Evolutionary conservation across 2,329 filamentous ascomycete genomes (phyloP).

Genomic region (Calonectria fujianensis): DNA sequence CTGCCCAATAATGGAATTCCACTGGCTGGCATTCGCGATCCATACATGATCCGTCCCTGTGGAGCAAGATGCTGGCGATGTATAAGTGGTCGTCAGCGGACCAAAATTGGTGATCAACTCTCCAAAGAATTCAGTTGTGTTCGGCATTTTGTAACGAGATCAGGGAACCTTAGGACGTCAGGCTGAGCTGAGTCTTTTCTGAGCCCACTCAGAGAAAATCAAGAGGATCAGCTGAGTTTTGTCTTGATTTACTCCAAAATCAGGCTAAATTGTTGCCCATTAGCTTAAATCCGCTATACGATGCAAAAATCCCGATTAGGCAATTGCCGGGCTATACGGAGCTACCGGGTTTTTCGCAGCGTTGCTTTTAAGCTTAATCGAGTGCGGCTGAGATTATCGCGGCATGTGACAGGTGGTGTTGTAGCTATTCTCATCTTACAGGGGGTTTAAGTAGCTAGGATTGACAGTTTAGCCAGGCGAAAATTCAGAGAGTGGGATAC

Average conservation of each 20-base stretch:
- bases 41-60: slow-evolving; percentile 36
- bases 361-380: background rate
- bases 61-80: slow-evolving; percentile 51
- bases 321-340: background rate
- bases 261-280: background rate
- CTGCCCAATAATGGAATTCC: slow-evolving; percentile 12
- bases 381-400: background rate
- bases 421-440: background rate
- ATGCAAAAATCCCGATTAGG: background rate
- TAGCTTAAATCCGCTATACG: background rate
- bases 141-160: slow-evolving; percentile 49
- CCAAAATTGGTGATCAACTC: slow-evolving; percentile 55
- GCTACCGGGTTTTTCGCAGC: background rate
- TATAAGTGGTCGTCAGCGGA: slow-evolving; percentile 57
- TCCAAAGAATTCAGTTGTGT: slow-evolving; percentile 49
- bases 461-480: background rate
- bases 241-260: background rate
- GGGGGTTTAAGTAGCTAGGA: background rate
- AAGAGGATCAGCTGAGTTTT: background rate
- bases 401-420: background rate
- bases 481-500: background rate
- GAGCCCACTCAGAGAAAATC: no score
- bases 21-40: slow-evolving; percentile 18
- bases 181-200: no score
- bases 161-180: background rate